These are phyloP conservation scores for Rhizoclosmatium globosum DNA, from an alignment of 192 early-diverging fungal genomes.

Conservation along the genomic window DNA sequence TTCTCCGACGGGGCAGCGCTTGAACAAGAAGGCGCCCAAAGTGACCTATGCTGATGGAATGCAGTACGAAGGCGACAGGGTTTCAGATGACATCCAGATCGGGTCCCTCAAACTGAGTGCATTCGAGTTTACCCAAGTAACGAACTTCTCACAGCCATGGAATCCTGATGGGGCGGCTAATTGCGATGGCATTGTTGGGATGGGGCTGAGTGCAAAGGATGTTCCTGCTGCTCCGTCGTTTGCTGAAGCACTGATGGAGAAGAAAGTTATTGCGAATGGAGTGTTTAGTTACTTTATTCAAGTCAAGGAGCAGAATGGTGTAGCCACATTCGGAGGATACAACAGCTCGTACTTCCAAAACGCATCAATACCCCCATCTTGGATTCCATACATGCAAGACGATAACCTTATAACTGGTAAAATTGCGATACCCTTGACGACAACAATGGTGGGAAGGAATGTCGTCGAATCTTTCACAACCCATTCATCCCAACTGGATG, in stretches of 20 bases:
- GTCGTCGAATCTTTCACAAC: not conserved
- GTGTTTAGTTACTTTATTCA: constrained; percentile 18
- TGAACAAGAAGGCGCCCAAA: constrained; percentile 21
- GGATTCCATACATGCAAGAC: constrained; percentile 3
- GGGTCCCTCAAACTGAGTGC: not conserved
- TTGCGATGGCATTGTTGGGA: constrained; percentile 17
- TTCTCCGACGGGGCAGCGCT: constrained; percentile 33
- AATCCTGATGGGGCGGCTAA: not conserved
- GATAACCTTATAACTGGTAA: constrained; percentile 7
- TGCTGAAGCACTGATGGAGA: not conserved
- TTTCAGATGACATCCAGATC: not conserved
- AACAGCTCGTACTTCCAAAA: constrained; percentile 15
- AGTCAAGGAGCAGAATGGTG: not conserved
- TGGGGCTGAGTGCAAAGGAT: constrained; percentile 4
- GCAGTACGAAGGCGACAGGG: not conserved
- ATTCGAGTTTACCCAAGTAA: constrained; percentile 27
- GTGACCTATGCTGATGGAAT: constrained; percentile 8
- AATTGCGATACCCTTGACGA: not conserved
- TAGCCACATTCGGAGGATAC: constrained; percentile 12
- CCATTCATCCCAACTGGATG: constrained; percentile 2
- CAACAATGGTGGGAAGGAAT: not conserved
- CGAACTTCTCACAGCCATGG: not conserved
- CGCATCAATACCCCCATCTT: not conserved
- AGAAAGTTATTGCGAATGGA: not conserved
- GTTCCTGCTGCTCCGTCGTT: not conserved